These are phyloP conservation scores for Phyllosticta citriasiana DNA, from an alignment of 2,329 filamentous ascomycete species.

Conservation along the genomic window DNA sequence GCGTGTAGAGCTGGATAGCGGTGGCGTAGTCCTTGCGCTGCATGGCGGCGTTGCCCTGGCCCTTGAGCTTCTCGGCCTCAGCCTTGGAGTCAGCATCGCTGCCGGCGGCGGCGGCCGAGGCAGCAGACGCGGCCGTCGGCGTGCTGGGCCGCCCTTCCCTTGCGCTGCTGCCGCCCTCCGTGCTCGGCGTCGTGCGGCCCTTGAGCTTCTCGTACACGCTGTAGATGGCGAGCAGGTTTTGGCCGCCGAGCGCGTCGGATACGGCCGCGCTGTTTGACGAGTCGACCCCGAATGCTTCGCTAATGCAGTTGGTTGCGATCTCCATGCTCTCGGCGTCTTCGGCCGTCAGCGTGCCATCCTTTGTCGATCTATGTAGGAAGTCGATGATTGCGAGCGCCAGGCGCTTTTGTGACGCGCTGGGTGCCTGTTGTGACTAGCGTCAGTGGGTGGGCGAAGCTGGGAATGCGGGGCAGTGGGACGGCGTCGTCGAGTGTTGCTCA, in stretches of 20 bases:
- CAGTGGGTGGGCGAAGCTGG: background rate
- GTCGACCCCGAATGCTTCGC: slow-evolving; percentile 91
- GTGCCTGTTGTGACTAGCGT: slow-evolving; percentile 21
- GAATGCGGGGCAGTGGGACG: background rate
- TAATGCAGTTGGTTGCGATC: slow-evolving; percentile 87
- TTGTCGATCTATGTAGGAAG: slow-evolving; percentile 75
- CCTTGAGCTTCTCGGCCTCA: slow-evolving; percentile 82
- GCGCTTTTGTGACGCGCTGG: slow-evolving; percentile 58
- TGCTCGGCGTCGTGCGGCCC: slow-evolving; percentile 45
- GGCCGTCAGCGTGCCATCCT: slow-evolving; percentile 75
- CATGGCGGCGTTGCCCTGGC: slow-evolving; percentile 89
- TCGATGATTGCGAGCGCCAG: slow-evolving; percentile 95
- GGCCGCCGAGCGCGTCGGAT: slow-evolving; percentile 67
- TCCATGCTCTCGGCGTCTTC: slow-evolving; percentile 93
- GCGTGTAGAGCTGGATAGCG: slow-evolving; percentile 80
- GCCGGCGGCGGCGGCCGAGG: slow-evolving; percentile 27
- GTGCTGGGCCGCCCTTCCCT: slow-evolving; percentile 33
- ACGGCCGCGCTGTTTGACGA: slow-evolving; percentile 64
- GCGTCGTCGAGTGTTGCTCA: background rate
- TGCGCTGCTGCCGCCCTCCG: slow-evolving; percentile 32
- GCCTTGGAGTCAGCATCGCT: slow-evolving; percentile 42
- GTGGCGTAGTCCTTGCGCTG: slow-evolving; percentile 76
- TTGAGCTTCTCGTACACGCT: slow-evolving; percentile 93
- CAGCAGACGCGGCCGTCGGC: slow-evolving; percentile 20
- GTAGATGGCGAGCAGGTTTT: slow-evolving; percentile 87